These are phyloP conservation scores for Apostasia shenzhenica DNA, from an alignment of 106 monocot species.

Conservation along the genomic window DNA sequence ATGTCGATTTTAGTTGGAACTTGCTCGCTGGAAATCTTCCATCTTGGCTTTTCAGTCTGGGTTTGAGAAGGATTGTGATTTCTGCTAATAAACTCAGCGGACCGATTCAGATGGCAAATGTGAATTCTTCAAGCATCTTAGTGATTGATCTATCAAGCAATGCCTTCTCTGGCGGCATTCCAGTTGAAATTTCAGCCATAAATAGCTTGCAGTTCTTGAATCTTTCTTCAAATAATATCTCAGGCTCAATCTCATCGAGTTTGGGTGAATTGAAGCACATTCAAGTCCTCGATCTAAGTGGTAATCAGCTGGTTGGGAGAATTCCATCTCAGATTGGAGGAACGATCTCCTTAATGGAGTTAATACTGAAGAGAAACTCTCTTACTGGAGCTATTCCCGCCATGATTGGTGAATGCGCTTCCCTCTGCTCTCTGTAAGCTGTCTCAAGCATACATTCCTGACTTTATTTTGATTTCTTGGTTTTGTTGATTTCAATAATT, in stretches of 20 bases:
- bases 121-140: neutral
- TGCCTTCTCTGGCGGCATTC: conserved; percentile 23
- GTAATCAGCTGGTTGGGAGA: conserved; percentile 28
- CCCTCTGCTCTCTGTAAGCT: conserved; percentile 28
- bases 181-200: conserved; percentile 13
- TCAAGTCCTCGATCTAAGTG: conserved; percentile 31
- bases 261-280: conserved; percentile 22
- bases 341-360: conserved; percentile 20
- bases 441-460: too few relatives aligned
- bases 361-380: conserved; percentile 31
- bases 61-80: conserved; percentile 24
- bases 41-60: conserved; percentile 33
- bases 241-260: conserved; percentile 23
- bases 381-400: conserved; percentile 34
- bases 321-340: conserved; percentile 27
- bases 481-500: too few relatives aligned
- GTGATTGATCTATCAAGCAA: conserved; percentile 36
- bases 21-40: conserved; percentile 40
- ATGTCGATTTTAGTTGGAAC: conserved; percentile 42
- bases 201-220: conserved; percentile 21
- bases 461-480: neutral
- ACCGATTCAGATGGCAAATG: conserved; percentile 8
- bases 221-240: conserved; percentile 25
- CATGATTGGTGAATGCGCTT: conserved; percentile 41
- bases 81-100: conserved; percentile 43